Evolutionary conservation across 306 rosid species (phyloP).

Genomic region (Lathyrus oleraceus): DNA sequence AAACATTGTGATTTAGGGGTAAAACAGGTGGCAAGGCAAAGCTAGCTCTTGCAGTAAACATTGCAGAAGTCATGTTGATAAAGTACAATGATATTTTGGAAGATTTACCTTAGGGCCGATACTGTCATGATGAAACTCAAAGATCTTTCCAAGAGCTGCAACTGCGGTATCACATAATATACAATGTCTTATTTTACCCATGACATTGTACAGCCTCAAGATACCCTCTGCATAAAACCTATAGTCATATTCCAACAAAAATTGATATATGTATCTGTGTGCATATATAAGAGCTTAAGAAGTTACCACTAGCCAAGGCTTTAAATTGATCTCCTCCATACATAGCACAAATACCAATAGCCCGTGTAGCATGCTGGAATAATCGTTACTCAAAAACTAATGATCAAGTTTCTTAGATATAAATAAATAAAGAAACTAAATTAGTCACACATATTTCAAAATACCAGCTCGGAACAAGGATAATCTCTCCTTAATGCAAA

Average conservation of each 20-base stretch:
- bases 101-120: constrained; percentile 27
- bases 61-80: neutral
- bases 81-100: neutral
- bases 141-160: constrained; percentile 41
- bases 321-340: neutral
- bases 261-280: neutral
- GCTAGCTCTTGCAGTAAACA: neutral
- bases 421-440: neutral
- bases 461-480: constrained; percentile 24
- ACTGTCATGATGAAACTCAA: constrained; percentile 20
- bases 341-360: constrained; percentile 35
- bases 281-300: neutral
- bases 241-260: neutral
- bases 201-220: neutral
- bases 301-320: constrained; percentile 27
- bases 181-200: neutral
- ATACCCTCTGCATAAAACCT: constrained; percentile 27
- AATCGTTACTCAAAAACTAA: neutral
- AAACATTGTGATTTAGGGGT: neutral
- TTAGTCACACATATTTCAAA: constrained; percentile 11
- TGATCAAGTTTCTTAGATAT: neutral
- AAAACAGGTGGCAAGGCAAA: neutral
- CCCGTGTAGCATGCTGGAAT: constrained; percentile 35
- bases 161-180: constrained; percentile 28
- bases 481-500: neutral